These are phyloP conservation scores for Saccharomyces kudriavzevii DNA, from an alignment of 805 yeast genomes.

Conservation along the genomic window DNA sequence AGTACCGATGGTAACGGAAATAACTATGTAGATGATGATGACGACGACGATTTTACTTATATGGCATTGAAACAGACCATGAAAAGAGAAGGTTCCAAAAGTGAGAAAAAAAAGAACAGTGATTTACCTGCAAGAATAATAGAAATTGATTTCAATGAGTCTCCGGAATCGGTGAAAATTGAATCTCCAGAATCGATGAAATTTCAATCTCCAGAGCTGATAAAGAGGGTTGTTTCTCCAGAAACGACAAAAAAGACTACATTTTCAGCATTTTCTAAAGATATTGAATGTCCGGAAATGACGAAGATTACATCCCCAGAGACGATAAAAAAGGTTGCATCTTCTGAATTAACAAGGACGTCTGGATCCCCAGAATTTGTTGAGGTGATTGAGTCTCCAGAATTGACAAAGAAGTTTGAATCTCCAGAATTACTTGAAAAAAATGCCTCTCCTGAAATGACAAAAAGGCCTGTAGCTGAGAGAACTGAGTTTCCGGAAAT, in stretches of 20 bases:
- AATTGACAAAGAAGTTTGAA: not conserved
- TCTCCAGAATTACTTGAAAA: too few relatives aligned
- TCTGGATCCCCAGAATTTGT: not conserved
- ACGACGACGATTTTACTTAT: constrained; percentile 18
- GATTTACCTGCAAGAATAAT: not conserved
- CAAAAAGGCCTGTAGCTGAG: too few relatives aligned
- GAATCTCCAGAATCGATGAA: not conserved
- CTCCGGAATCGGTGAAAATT: constrained; percentile 21
- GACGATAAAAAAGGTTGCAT: too few relatives aligned
- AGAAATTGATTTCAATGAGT: constrained; percentile 5
- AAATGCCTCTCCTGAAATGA: too few relatives aligned
- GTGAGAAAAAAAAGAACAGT: not conserved
- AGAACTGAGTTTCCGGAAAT: not conserved
- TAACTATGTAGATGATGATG: not conserved
- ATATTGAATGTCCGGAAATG: not conserved
- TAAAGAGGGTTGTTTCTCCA: not conserved
- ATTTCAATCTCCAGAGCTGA: not conserved
- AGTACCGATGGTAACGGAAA: not conserved
- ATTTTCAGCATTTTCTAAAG: not conserved
- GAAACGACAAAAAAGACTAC: not conserved
- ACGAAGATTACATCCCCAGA: not conserved
- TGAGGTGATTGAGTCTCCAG: not conserved
- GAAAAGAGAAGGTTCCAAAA: not conserved
- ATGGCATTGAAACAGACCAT: constrained; percentile 16
- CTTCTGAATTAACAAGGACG: too few relatives aligned